Base-by-base conservation (phyloP, 2,329 filamentous ascomycete genomes). In the Penicillium sp. region DNA sequence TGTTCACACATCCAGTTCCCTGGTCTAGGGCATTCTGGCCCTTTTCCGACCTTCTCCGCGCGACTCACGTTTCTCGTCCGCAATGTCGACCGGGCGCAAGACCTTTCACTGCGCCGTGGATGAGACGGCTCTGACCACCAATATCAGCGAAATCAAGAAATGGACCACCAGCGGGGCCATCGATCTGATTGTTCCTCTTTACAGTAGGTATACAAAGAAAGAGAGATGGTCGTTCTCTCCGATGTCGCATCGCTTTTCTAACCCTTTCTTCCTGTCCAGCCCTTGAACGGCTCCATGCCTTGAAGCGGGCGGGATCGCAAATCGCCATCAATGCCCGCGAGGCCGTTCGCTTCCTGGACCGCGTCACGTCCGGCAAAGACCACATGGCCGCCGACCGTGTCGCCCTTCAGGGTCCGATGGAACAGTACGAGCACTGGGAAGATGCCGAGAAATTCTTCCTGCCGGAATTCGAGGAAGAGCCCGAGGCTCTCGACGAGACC, bases 41-140 rank as follows among this genome's bases (percentile, higher is more conserved):
- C 49, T 54, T 42, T 44, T 50, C 53, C 22, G 50, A 35, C 25
- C 46, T 46, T 50, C 46, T 36, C 48, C 50, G 30, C 51, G 53
- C 38, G 56, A 62, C 50, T 57, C 62, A 55, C 61, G 59, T 54
- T 61, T 59, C 45, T 62, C 62, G 51, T 57, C 59, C 53, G 57
- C 51, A 60, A 75, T 75, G 73, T 69, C 72, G 57, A 62, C 70
- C 51, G 71, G 64, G 60, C 71, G 71, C 59, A 78, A 76, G 63
- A 69, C 75, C 58, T 76, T 79, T 58, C 74, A 78, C 64, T 80
- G 78, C 69, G 75, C 79, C 55, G 75, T 79, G 56, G 78, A 81
- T 63, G 78, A 79, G 58, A 79, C 77, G 45, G 76, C 76, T 43
- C 64, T 81, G 50, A 77, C 76, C 42, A 76, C 76, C 46, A 79